phyloP scores from a whole-genome alignment of 306 rosid genomes.

The Lablab purpureus region DNA sequence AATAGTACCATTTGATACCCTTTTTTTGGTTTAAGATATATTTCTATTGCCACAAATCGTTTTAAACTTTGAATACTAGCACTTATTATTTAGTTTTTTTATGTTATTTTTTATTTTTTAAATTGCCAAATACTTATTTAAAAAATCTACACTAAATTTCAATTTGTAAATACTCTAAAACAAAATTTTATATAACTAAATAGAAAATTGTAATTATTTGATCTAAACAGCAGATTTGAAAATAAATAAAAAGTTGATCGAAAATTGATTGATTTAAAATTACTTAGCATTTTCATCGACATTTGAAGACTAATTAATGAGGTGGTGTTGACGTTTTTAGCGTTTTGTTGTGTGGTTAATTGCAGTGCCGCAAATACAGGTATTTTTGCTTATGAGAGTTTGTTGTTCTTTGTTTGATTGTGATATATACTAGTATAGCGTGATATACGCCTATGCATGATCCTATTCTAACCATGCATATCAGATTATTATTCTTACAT shows the following conservation, averaged over 20 bases:
- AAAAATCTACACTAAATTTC: background rate
- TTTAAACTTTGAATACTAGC: too few relatives aligned
- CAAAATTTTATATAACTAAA: background rate
- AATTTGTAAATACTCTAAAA: background rate
- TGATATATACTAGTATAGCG: too few relatives aligned
- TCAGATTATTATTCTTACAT: too few relatives aligned
- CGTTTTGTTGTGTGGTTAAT: background rate
- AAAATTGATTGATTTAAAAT: background rate
- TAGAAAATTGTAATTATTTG: background rate
- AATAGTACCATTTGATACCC: background rate
- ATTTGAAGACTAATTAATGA: background rate
- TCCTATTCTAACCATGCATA: too few relatives aligned
- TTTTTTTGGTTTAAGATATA: background rate
- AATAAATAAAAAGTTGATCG: background rate
- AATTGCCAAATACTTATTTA: background rate
- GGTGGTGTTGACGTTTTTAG: background rate
- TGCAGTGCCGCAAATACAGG: background rate
- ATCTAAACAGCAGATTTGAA: background rate
- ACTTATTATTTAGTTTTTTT: background rate
- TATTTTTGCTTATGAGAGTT: background rate
- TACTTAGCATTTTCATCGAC: background rate
- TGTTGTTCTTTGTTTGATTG: background rate
- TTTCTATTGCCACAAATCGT: background rate
- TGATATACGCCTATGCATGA: too few relatives aligned
- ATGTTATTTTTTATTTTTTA: background rate